These are phyloP conservation scores for Jasminum sambac DNA, from an alignment of 257 asterid species.

Conservation along the genomic window DNA sequence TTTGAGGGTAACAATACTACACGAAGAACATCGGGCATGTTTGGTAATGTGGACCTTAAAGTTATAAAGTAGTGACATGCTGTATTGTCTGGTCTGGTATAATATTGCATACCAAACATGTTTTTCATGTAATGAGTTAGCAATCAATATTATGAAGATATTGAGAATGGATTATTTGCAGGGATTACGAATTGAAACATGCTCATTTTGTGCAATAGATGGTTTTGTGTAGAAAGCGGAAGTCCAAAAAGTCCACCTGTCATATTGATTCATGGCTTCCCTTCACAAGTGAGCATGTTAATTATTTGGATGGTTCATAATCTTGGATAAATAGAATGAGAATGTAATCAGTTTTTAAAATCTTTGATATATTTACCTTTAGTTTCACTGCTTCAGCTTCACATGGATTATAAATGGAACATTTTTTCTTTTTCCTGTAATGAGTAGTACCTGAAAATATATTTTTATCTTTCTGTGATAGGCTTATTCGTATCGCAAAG, in stretches of 20 bases:
- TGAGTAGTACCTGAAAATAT: constrained; percentile 4
- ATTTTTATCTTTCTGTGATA: constrained; percentile 32
- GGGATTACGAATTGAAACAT: constrained; percentile 73
- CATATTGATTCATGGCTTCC: constrained; percentile 77
- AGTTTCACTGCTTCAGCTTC: not conserved
- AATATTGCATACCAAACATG: not conserved
- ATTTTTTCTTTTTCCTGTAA: not conserved
- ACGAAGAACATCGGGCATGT: constrained; percentile 11
- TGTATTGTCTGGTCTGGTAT: not conserved
- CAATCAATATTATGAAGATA: constrained; percentile 38
- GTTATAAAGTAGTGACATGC: too few relatives aligned
- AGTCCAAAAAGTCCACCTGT: constrained; percentile 58
- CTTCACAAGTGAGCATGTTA: constrained; percentile 86
- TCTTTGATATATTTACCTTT: not conserved
- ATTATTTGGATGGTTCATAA: too few relatives aligned
- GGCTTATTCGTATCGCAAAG: constrained; percentile 92
- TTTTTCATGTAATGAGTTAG: constrained; percentile 13
- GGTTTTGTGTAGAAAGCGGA: constrained; percentile 89
- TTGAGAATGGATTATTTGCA: constrained; percentile 76
- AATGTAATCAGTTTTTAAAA: not conserved
- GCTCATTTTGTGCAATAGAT: constrained; percentile 86
- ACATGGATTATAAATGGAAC: not conserved
- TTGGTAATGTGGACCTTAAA: not conserved
- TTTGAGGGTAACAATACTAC: constrained; percentile 6
- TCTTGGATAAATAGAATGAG: not conserved